Evolutionary conservation across 2,329 filamentous ascomycete genomes (phyloP).

Genomic region (Fusarium decemcellulare): DNA sequence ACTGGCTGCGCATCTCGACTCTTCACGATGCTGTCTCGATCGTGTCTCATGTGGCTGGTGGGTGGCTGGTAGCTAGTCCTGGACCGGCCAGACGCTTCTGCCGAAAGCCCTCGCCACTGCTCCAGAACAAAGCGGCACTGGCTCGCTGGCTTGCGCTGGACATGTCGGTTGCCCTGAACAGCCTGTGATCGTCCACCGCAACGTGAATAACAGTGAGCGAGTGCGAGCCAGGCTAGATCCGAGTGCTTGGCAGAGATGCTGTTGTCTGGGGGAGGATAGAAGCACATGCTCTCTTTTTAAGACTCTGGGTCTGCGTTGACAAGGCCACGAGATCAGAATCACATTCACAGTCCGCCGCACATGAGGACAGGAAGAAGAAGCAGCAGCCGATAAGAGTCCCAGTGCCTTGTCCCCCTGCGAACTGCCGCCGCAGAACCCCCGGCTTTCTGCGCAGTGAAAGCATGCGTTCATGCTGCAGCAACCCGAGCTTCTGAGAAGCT

Average conservation of each 20-base stretch:
- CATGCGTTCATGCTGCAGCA: conserved; percentile 1
- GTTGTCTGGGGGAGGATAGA: conserved; percentile 36
- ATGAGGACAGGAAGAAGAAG: conserved; percentile 4
- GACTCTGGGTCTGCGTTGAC: conserved; percentile 7
- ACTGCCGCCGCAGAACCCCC: background rate
- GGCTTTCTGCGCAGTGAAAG: background rate
- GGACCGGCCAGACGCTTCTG: conserved; percentile 21
- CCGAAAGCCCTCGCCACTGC: conserved; percentile 5
- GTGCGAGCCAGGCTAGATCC: conserved; percentile 17
- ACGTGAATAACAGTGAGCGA: conserved; percentile 12
- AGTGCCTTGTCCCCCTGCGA: background rate
- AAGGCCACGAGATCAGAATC: conserved; percentile 40
- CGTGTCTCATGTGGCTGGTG: conserved; percentile 35
- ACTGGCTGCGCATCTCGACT: conserved; percentile 28
- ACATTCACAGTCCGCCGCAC: conserved; percentile 27
- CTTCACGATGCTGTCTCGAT: conserved; percentile 36
- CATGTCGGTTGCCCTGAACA: conserved; percentile 33
- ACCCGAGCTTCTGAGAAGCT: too few relatives aligned
- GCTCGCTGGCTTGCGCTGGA: conserved; percentile 7
- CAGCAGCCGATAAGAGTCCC: background rate
- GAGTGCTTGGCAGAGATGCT: conserved; percentile 10
- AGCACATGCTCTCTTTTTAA: conserved; percentile 26
- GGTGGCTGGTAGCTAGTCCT: conserved; percentile 24
- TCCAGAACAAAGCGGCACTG: conserved; percentile 13
- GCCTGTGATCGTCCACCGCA: conserved; percentile 23